Evolutionary conservation across 805 yeast species (phyloP), one percentile per base, ranked within the genome.

Genomic region (Brettanomyces nanus): DNA sequence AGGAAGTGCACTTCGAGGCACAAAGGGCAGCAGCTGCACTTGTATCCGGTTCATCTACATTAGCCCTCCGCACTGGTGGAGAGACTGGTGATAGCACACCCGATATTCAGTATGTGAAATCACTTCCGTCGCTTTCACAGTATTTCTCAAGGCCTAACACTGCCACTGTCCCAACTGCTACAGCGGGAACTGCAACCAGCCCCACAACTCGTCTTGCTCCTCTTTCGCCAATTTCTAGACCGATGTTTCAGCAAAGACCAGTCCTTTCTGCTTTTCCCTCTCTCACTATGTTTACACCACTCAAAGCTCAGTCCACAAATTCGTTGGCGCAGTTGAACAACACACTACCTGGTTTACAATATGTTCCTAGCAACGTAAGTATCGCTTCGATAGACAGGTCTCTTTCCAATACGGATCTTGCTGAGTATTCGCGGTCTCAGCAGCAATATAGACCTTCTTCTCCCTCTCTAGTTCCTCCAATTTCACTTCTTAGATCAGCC

Each of bases 371-470:
- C 11, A 23, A 23, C 11, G 26, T 23, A 11, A 23, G 26, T 11
- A 23, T 23, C 20, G 18, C 41, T 14, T 40, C 35, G 14, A 15
- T 32, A 3, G 28, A 28, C 11, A 38, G 58, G 26, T 52, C 57
- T 1, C 50, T 61, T 21, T 69, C 71, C 36, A 71, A 68, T 39
- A 59, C 71, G 6, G 75, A 71, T 42, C 52, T 72, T 35, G 69
- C 65, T 34, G 35, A 28, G 10, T 64, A 63, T 33, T 38, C 47
- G 7, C 29, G 21, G 17, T 7, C n/a, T 6, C 34, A 31, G 37
- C 43, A 71, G 48, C 66, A 62, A 45, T 68, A 74, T 26, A 54
- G 77, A 45, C 76, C 77, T 19, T 70, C 69, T 52, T 67, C 73
- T 9, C 77, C 77, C 4, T 48, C 51, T 19, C 26, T 44, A 11